A percentile compares a stretch with the other conserved stretches of the same genome.
These are phyloP conservation scores for Neohortaea acidophila DNA, from an alignment of 495 filamentous ascomycete species.

Conservation along the genomic window DNA sequence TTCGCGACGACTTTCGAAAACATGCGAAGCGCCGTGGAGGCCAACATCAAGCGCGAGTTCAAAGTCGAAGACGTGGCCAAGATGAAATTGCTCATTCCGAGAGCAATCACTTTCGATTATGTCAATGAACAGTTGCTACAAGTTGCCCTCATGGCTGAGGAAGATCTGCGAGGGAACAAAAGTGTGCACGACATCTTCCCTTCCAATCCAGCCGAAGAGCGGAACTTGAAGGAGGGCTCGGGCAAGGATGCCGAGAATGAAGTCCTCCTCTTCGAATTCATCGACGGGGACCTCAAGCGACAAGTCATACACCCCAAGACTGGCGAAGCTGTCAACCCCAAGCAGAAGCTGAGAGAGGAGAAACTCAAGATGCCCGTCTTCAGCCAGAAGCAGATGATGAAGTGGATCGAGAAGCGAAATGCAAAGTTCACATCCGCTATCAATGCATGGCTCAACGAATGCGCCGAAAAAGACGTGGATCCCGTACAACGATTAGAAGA, in stretches of 20 bases:
- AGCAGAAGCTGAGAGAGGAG: constrained; percentile 51
- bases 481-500: constrained; percentile 48
- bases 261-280: constrained; percentile 77
- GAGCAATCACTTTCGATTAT: constrained; percentile 67
- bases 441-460: constrained; percentile 59
- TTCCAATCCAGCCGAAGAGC: constrained; percentile 13
- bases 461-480: constrained; percentile 49
- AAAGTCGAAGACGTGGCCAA: constrained; percentile 63
- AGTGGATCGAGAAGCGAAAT: constrained; percentile 82
- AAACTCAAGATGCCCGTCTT: constrained; percentile 86
- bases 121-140: constrained; percentile 69
- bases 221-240: constrained; percentile 19
- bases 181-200: constrained; percentile 25
- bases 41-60: constrained; percentile 57
- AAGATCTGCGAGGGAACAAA: constrained; percentile 33
- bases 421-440: constrained; percentile 67
- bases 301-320: constrained; percentile 56
- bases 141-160: constrained; percentile 58
- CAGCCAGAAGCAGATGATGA: constrained; percentile 82
- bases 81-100: constrained; percentile 61
- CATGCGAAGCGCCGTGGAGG: constrained; percentile 70
- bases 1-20: constrained; percentile 81
- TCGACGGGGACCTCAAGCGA: constrained; percentile 79
- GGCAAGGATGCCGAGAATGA: constrained; percentile 36
- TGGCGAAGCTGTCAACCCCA: constrained; percentile 51